Conservation (phyloP, 176 grass and related monocot genomes). For the Oryza officinalis region DNA sequence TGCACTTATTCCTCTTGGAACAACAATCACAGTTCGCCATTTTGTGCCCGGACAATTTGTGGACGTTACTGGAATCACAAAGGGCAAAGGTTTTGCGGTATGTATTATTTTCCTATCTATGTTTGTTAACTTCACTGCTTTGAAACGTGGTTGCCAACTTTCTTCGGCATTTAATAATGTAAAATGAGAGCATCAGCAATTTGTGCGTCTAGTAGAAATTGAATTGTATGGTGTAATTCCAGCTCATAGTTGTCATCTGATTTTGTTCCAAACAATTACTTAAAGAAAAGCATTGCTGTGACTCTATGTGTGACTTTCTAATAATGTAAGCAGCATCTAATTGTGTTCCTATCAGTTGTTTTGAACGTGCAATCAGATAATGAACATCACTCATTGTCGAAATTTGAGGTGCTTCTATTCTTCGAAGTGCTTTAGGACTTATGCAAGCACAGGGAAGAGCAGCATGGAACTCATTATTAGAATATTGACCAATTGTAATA, state of each 20-base stretch:
- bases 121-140: constrained; percentile 14
- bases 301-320: background rate
- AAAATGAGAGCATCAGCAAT: background rate
- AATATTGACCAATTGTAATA: constrained; percentile 11
- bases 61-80: constrained; percentile 82
- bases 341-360: background rate
- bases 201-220: constrained; percentile 8
- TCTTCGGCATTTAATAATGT: background rate
- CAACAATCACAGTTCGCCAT: constrained; percentile 80
- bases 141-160: background rate
- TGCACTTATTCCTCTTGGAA: constrained; percentile 90
- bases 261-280: background rate
- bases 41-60: constrained; percentile 96
- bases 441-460: background rate
- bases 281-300: background rate
- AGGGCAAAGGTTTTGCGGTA: constrained; percentile 97
- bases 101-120: constrained; percentile 26
- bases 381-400: background rate
- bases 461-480: background rate
- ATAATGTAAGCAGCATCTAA: constrained; percentile 10
- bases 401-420: background rate
- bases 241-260: background rate
- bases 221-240: background rate
- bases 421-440: background rate
- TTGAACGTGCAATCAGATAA: background rate